phyloP scores from a whole-genome alignment of 805 yeast genomes.

The Yamadazyma takamatsuzukensis region DNA sequence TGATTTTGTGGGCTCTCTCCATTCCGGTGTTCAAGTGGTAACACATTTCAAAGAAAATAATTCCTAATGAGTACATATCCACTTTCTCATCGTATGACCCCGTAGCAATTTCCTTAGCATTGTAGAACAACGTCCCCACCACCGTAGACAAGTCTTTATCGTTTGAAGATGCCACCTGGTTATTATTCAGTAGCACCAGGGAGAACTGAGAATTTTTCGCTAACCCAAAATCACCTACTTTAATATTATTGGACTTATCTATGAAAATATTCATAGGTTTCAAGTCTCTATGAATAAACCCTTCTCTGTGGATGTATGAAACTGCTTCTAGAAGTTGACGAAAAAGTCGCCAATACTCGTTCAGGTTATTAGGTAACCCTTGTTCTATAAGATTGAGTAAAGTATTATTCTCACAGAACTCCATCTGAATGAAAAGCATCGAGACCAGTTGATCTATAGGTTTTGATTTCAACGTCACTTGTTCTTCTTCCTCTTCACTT shows the following conservation, averaged over 20 bases:
- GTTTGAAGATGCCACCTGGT: slow-evolving; percentile 30
- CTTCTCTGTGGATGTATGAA: slow-evolving; percentile 86
- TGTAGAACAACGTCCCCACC: slow-evolving; percentile 91
- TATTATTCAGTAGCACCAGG: slow-evolving; percentile 32
- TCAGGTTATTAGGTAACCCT: slow-evolving; percentile 64
- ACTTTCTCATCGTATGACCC: slow-evolving; percentile 91
- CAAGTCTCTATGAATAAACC: slow-evolving; percentile 91
- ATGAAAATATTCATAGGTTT: slow-evolving; percentile 96
- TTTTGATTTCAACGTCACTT: neutral
- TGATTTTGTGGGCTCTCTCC: slow-evolving; percentile 82
- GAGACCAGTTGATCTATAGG: slow-evolving; percentile 37
- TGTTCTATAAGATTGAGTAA: slow-evolving; percentile 73
- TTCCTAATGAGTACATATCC: slow-evolving; percentile 92
- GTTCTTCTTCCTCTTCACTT: slow-evolving; percentile 2
- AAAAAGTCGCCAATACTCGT: slow-evolving; percentile 86
- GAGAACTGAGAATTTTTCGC: slow-evolving; percentile 79
- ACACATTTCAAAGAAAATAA: slow-evolving; percentile 94
- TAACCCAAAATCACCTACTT: slow-evolving; percentile 95
- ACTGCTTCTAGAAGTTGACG: slow-evolving; percentile 88
- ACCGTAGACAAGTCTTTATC: slow-evolving; percentile 82
- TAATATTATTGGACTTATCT: slow-evolving; percentile 82
- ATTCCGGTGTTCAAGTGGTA: slow-evolving; percentile 82
- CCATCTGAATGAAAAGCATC: slow-evolving; percentile 95
- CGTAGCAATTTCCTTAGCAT: slow-evolving; percentile 80
- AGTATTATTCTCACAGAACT: slow-evolving; percentile 94